These are phyloP conservation scores for Ligustrum vulgare DNA, from an alignment of 257 asterid genomes.

Conservation along the genomic window DNA sequence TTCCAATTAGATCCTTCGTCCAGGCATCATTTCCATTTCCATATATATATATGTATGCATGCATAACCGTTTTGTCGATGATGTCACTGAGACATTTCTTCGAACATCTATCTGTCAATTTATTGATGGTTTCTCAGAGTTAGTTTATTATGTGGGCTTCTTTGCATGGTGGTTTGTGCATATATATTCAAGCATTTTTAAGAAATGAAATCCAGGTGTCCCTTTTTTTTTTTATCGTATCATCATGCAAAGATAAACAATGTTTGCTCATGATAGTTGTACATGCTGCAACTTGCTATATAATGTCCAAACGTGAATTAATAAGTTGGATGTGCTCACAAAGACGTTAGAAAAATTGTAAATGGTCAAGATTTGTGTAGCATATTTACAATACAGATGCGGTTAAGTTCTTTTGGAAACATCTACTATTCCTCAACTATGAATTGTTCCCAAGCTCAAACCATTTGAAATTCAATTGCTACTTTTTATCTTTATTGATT, in stretches of 20 bases:
- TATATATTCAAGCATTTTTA: neutral
- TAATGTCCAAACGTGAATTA: neutral
- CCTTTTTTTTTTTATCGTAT: too few species aligned
- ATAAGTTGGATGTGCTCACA: neutral
- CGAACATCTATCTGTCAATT: slow-evolving; percentile 8
- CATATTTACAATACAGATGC: neutral
- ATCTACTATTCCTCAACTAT: neutral
- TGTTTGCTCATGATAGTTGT: neutral
- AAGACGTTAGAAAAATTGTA: neutral
- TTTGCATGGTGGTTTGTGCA: neutral
- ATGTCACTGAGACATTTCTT: slow-evolving; percentile 23
- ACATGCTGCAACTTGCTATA: neutral
- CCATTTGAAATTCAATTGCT: neutral
- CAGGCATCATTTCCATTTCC: slow-evolving; percentile 39
- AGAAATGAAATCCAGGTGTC: neutral
- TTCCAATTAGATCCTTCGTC: slow-evolving; percentile 53
- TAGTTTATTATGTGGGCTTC: neutral
- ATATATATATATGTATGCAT: neutral
- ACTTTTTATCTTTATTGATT: neutral
- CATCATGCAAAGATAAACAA: neutral
- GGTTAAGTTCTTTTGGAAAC: neutral
- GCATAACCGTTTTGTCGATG: neutral
- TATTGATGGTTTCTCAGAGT: neutral
- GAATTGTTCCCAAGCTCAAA: neutral
- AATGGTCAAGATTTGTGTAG: neutral